Base-by-base conservation (phyloP, 148 eudicot genomes). In the Hydrangea macrophylla region DNA sequence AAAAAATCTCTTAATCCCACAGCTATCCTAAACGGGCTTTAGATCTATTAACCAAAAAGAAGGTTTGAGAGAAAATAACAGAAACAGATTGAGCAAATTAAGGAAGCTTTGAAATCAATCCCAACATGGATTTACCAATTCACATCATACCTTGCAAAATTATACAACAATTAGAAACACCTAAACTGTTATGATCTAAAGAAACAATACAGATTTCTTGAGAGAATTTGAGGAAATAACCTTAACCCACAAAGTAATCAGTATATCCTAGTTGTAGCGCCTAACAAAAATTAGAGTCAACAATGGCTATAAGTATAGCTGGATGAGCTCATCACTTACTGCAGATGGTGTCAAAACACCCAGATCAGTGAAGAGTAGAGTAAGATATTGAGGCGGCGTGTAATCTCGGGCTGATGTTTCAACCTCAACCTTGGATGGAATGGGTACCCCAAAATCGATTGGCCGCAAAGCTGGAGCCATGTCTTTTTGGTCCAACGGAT, bases 401-500 rank as follows among this genome's bases (percentile, higher is more conserved):
- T 93, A 93, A 77, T 93, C 98, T 32, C 98, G 79, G 22, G 98
- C 98, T 1, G 98, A 93, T 60, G 86, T 88, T 74, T 93, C 98
- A 26, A 93, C 95, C 77, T 88, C 96, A 36, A 93, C 98, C 84
- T 86, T 88, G 44, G 95, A 81, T 24, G 98, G 98, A 44, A 93
- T 87, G 3, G 98, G 98, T 32, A 93, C 98, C 20, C 98, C 98
- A 71, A 93, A 93, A 69, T 93, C 98, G 33, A 93, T 88, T 2
- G 96, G 96, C 13, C 96, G 98, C 68, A 90, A 58, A 18, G 98
- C 98, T 30, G 98, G 98, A 15, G 83, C 89, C 98, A 93, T 81
- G 81, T 92, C 98, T 74, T 93, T 93, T 70, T 93, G 98, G 77
- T 93, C 98, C 79, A 93, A 65, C 11, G 98, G 98, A 75, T 93